These are phyloP conservation scores for Pisolithus microcarpus DNA, from an alignment of 768 basidiomycete species.

Conservation along the genomic window DNA sequence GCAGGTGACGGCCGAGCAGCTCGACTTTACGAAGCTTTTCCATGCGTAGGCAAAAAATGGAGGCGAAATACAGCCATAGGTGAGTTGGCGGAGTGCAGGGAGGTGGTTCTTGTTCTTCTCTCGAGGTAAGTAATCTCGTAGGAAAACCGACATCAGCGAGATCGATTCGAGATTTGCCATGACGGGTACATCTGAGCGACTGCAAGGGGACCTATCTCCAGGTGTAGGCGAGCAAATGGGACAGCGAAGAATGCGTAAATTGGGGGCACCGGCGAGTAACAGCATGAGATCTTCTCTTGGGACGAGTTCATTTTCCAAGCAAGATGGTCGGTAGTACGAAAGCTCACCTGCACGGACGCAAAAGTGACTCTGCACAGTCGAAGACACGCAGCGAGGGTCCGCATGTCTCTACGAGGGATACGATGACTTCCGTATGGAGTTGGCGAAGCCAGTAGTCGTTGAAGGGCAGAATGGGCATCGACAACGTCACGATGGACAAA, in stretches of 20 bases:
- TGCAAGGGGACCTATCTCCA: conserved; percentile 12
- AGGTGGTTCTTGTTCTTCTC: conserved; percentile 21
- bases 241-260: conserved; percentile 22
- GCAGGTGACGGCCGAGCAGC: conserved; percentile 21
- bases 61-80: conserved; percentile 25
- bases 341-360: conserved; percentile 24
- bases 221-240: conserved; percentile 22
- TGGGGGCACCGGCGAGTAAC: conserved; percentile 18
- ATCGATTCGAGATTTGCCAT: conserved; percentile 23
- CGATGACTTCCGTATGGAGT: conserved; percentile 15
- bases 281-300: conserved; percentile 24
- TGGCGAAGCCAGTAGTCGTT: conserved; percentile 22
- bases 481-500: conserved; percentile 18
- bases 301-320: not conserved
- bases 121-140: conserved; percentile 24
- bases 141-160: conserved; percentile 20
- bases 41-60: conserved; percentile 23
- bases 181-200: conserved; percentile 17
- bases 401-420: conserved; percentile 20
- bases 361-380: conserved; percentile 24
- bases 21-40: conserved; percentile 20
- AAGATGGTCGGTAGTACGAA: not conserved
- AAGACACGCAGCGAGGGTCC: conserved; percentile 20
- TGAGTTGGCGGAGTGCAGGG: conserved; percentile 24
- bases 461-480: conserved; percentile 20